These are phyloP conservation scores for Corynascus novoguineensis DNA, from an alignment of 495 filamentous ascomycete genomes.

Conservation along the genomic window DNA sequence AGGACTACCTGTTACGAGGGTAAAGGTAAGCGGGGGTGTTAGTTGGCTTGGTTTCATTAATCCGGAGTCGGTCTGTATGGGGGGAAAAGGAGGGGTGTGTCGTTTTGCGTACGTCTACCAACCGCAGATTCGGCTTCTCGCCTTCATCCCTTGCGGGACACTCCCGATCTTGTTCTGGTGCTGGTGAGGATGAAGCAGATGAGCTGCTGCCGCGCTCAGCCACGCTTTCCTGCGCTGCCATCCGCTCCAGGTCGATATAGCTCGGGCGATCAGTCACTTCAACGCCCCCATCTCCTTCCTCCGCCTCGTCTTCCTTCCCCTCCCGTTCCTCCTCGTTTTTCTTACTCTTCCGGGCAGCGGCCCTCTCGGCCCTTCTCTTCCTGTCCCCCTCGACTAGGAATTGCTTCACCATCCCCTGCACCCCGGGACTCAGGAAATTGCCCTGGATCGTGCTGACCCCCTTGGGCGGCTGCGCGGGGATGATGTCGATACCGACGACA, in stretches of 20 bases:
- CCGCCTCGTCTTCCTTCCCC: slow-evolving; percentile 13
- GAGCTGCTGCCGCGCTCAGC: background rate
- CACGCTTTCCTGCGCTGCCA: slow-evolving; percentile 28
- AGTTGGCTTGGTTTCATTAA: background rate
- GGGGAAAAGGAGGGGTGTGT: background rate
- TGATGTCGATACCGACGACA: slow-evolving; percentile 86
- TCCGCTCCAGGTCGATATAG: slow-evolving; percentile 51
- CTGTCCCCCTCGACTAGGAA: slow-evolving; percentile 64
- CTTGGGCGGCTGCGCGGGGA: slow-evolving; percentile 81
- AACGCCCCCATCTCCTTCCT: slow-evolving; percentile 3
- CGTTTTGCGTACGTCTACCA: slow-evolving; percentile 70
- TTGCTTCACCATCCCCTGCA: slow-evolving; percentile 67
- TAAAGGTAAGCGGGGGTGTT: slow-evolving; percentile 12
- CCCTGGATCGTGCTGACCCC: slow-evolving; percentile 92
- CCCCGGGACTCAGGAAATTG: slow-evolving; percentile 67
- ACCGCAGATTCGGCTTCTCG: slow-evolving; percentile 20
- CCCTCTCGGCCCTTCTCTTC: slow-evolving; percentile 4
- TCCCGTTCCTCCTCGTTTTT: slow-evolving; percentile 17
- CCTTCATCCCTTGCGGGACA: slow-evolving; percentile 23
- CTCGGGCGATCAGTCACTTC: slow-evolving; percentile 37
- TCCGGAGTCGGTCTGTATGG: too few species aligned
- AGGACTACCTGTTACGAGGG: slow-evolving; percentile 57
- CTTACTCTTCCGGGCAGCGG: background rate
- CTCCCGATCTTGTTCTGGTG: too few species aligned
- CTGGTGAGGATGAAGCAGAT: background rate